Conservation (phyloP, 2,329 filamentous ascomycete species). For the Cordyceps cicadae region DNA sequence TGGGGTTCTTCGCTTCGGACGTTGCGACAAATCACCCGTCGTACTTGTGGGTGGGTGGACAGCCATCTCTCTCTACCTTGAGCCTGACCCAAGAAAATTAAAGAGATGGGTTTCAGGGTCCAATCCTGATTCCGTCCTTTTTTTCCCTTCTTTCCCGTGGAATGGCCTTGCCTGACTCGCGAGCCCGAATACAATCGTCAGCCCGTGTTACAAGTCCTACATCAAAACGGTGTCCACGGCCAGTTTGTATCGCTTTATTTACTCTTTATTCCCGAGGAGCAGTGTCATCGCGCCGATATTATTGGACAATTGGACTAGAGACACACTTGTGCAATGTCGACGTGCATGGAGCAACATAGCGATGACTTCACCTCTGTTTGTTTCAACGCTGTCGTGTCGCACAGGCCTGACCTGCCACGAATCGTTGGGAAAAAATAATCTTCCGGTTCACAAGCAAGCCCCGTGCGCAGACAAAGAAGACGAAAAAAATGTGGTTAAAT, state of each 20-base stretch:
- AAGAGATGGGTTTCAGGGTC: not conserved
- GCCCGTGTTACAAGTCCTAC: not conserved
- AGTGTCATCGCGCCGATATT: not conserved
- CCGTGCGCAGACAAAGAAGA: not conserved
- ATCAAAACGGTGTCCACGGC: too few species aligned
- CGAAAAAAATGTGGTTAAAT: not conserved
- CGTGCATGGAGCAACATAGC: not conserved
- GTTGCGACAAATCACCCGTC: not conserved
- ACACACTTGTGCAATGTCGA: not conserved
- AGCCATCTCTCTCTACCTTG: not conserved
- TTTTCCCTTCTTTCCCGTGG: too few species aligned
- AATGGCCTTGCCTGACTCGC: not conserved
- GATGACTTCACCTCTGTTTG: not conserved
- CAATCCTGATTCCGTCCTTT: not conserved
- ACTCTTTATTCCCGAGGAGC: not conserved
- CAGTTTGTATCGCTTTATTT: too few species aligned
- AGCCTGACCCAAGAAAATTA: not conserved
- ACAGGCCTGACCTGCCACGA: not conserved
- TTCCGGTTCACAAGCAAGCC: too few species aligned
- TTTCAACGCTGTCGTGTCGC: not conserved
- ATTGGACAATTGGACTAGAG: not conserved
- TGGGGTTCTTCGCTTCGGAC: not conserved
- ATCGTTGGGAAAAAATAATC: too few species aligned
- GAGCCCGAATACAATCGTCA: too few species aligned
- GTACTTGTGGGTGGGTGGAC: not conserved